Evolutionary conservation across 305 asterid genomes (phyloP), one percentile per base, ranked within the genome.

Genomic region (Solanum hybrid): DNA sequence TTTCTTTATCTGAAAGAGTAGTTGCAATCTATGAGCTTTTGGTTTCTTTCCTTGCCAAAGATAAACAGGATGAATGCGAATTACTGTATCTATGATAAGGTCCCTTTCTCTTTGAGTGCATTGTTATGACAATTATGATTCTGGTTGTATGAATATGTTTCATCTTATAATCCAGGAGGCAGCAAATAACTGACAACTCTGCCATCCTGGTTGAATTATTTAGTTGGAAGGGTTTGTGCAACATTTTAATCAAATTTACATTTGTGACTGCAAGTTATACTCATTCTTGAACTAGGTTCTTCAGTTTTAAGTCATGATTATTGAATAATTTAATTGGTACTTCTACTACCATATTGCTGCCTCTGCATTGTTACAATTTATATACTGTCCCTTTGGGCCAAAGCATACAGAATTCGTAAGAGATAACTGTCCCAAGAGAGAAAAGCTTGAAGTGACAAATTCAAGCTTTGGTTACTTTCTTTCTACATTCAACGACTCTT

Each of bases 401-500:
- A 5, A 82, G 10, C 37, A 81, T 40, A 81, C 0, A 40, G 26
- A 40, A 3, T 80, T 80, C 42, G 66, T 79, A 24, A 79, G n/a
- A 80, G 80, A 7, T 75, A 29, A 32, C 24, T 73, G 37, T 15
- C 7, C 31, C 38, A 73, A 82, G 51, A 42, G 87, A 51, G 13
- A 24, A 81, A 81, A 81, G 71, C 71, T 26, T 81, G 71, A 42
- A 81, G 72, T 27, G n/a, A 56, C 31, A 19, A 85, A 32, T 85
- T 17, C 76, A 85, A 85, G 45, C 32, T 85, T 84, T 85, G 22
- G 10, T 88, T 84, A 90, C 91, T 87, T 56, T 86, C 87, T 89
- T 88, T 91, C 91, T 88, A 91, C 91, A 56, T 84, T 34, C 82
- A 91, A 36, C 45, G 79, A 86, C 91, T 91, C 60, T 85, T 90